Evolutionary conservation across 2,329 filamentous ascomycete genomes (phyloP).

Genomic region (Sclerotinia sclerotiorum): DNA sequence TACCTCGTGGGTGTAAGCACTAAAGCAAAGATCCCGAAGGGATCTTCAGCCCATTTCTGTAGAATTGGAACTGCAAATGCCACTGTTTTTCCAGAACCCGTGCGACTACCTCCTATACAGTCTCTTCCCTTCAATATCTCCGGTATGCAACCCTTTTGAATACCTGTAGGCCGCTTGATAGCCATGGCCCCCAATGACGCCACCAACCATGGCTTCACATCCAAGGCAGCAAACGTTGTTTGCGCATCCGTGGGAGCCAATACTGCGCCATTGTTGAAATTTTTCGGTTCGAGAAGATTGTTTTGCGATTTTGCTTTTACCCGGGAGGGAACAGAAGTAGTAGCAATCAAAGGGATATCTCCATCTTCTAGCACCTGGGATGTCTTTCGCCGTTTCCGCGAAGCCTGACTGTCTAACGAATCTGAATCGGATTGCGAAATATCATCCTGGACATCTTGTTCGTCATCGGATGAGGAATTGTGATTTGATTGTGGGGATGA

Average conservation of each 20-base stretch:
- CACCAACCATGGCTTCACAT: constrained; percentile 83
- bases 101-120: constrained; percentile 91
- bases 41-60: constrained; percentile 90
- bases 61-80: constrained; percentile 94
- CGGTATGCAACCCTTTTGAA: constrained; percentile 90
- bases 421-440: constrained; percentile 32
- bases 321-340: constrained; percentile 37
- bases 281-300: constrained; percentile 1
- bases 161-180: constrained; percentile 84
- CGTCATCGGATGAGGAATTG: constrained; percentile 19
- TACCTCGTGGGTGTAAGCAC: constrained; percentile 84
- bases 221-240: constrained; percentile 68
- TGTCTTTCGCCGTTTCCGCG: constrained; percentile 39
- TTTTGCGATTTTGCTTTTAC: constrained; percentile 31
- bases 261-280: constrained; percentile 38
- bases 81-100: constrained; percentile 95
- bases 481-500: constrained; percentile 14
- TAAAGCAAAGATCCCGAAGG: constrained; percentile 84
- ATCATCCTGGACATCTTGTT: constrained; percentile 5
- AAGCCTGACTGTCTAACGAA: constrained; percentile 37
- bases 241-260: constrained; percentile 56
- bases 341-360: constrained; percentile 27
- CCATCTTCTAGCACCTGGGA: constrained; percentile 29
- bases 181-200: constrained; percentile 74
- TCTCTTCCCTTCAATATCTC: constrained; percentile 88